These are phyloP conservation scores for Actinomucor elegans DNA, from an alignment of 371 early-diverging fungal species.

Conservation along the genomic window DNA sequence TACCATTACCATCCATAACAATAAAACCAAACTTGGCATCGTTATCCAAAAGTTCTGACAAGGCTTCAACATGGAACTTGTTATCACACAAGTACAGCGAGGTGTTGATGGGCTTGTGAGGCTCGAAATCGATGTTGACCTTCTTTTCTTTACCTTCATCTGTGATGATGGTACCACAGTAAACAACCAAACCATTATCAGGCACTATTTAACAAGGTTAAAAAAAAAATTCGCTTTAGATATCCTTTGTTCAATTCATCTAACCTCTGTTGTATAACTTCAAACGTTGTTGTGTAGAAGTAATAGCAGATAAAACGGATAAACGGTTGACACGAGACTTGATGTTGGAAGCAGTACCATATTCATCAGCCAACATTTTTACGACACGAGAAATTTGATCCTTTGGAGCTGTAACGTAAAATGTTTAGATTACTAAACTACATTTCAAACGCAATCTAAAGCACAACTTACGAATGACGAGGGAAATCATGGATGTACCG, in stretches of 20 bases:
- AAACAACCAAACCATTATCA: slow-evolving; percentile 92
- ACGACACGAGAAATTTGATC: slow-evolving; percentile 93
- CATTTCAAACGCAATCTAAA: background rate
- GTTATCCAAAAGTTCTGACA: slow-evolving; percentile 91
- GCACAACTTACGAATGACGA: slow-evolving; percentile 83
- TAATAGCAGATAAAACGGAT: slow-evolving; percentile 98
- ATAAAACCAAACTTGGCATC: slow-evolving; percentile 99
- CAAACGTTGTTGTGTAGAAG: slow-evolving; percentile 97
- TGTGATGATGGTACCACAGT: slow-evolving; percentile 96
- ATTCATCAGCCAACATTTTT: slow-evolving; percentile 99
- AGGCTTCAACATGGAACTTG: slow-evolving; percentile 99
- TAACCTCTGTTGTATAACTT: slow-evolving; percentile 89
- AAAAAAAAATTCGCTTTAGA: no score
- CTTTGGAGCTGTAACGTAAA: slow-evolving; percentile 66
- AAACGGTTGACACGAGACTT: slow-evolving; percentile 99
- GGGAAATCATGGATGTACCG: slow-evolving; percentile 99
- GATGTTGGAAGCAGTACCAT: slow-evolving; percentile 99
- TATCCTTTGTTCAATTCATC: no score
- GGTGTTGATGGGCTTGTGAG: slow-evolving; percentile 99
- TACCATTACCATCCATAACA: slow-evolving; percentile 99
- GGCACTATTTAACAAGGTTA: slow-evolving; percentile 60
- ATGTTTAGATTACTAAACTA: background rate
- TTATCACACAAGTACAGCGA: slow-evolving; percentile 99
- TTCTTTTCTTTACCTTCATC: slow-evolving; percentile 99
- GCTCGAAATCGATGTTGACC: slow-evolving; percentile 99